Base-by-base conservation (phyloP, 306 rosid species). In the Lotus japonicus region DNA sequence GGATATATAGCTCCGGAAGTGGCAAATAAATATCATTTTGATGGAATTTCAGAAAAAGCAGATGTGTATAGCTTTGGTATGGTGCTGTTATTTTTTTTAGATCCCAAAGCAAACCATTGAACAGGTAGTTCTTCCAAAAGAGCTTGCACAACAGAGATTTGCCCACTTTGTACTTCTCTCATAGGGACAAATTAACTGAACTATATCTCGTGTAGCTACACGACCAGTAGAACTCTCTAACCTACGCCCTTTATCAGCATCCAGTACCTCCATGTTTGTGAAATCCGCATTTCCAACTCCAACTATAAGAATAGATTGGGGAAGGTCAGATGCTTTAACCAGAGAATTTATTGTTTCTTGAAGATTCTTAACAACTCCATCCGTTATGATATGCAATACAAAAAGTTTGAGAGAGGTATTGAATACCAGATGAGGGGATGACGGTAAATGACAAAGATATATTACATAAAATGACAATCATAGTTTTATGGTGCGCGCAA, bases 281-380 rank as follows among this genome's bases (percentile, higher is more conserved):
- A 90, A 94, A 76, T 90, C 88, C 13, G 96, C 97, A 33, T 21
- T 58, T 35, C 97, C 99, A 52, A 94, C 95, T 56, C 98, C 98
- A 53, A 94, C 96, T 26, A 94, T 76, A 8, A 94, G 97, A 76
- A 94, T 15, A 2, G 97, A 90, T n/a, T 90, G 35, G 13, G 96
- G 99, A 68, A 94, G 92, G 64, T 94, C 91, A 71, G 95, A 94
- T 68, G 97, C 95, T 55, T 64, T 86, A 17, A 94, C 96, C 64
- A 94, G 12, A 70, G 96, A 86, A 17, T 90, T 77, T 70, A 71
- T 87, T 59, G 98, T 84, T 77, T 94, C 97, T 82, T 90, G 97
- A 28, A 90, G 85, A 73, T 94, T 96, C 2, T 95, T 79, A 44
- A 94, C 85, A 43, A 90, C 83, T 67, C 98, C 98, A 78, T 94